Base-by-base conservation (phyloP, 164 flowering plant genomes). In the Stephania yunnanensis region DNA sequence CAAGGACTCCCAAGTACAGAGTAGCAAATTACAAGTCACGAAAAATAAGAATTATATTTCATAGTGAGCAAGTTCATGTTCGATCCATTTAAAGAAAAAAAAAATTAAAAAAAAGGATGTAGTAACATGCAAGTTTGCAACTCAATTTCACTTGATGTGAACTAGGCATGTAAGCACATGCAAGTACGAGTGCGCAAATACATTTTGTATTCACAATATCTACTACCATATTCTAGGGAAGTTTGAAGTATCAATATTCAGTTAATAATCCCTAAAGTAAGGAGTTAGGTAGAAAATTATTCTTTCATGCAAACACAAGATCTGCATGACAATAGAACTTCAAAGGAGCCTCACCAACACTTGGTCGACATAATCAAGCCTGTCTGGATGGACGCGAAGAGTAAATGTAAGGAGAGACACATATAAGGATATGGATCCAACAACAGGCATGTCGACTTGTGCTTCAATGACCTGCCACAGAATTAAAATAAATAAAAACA, bases 351-450 rank as follows among this genome's bases (percentile, higher is more conserved):
- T 74, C 94, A 96, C 99, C 98, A 96, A 84, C 42, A 96, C 97
- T 86, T 89, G 97, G 81, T 96, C 97, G 46, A 92, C 99, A 85
- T 96, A 92, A 84, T 96, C 99, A 77, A 96, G 97, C 46, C 98
- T 94, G 81, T 96, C 99, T 72, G 99, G 92, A 78, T 96, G 98
- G 6, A 96, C 99, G 78, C 89, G 98, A 11, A 96, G 98, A 73
- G 95, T 89, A 75, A 96, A 96, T 67, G 92, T 94, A 78, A 96
- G 95, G 73, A 96, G 99, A 70, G 97, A 92, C 19, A 89, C 90
- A 81, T 91, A 94, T 76, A 96, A 86, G 55, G 90, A 80, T 78
- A 96, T 87, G 68, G 89, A 90, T 84, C 98, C 97, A 78, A 87
- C 80, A 75, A 84, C 76, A 13, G 97, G 95, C 97, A 96, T 93